These are phyloP conservation scores for Dimargaris cristalligena DNA, from an alignment of 192 early-diverging fungal genomes.

Conservation along the genomic window DNA sequence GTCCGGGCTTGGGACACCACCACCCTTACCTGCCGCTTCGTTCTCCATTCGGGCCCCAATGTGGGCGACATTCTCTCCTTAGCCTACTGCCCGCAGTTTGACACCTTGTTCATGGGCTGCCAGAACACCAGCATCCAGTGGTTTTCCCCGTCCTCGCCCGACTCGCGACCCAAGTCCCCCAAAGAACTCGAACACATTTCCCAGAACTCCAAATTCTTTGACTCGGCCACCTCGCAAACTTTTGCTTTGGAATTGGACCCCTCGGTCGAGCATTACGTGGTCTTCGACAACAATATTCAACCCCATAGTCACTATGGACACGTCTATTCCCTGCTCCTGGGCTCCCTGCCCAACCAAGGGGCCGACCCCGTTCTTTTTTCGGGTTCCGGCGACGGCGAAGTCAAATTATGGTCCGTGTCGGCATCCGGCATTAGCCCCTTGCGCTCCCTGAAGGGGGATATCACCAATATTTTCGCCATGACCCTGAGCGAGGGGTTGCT, in stretches of 20 bases:
- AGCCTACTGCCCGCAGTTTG: constrained; percentile 33
- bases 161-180: constrained; percentile 6
- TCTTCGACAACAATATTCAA: constrained; percentile 34
- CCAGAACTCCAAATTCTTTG: constrained; percentile 21
- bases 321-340: constrained; percentile 43
- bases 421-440: constrained; percentile 15
- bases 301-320: constrained; percentile 57
- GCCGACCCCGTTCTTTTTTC: constrained; percentile 17
- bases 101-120: constrained; percentile 48
- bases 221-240: constrained; percentile 13
- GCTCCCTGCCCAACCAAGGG: constrained; percentile 18
- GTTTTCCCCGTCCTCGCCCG: constrained; percentile 20
- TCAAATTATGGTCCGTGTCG: constrained; percentile 30
- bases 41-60: constrained; percentile 48
- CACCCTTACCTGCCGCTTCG: constrained; percentile 37
- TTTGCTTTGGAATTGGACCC: constrained; percentile 5
- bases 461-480: constrained; percentile 32
- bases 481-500: constrained; percentile 49
- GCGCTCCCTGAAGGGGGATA: constrained; percentile 19
- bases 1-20: constrained; percentile 52
- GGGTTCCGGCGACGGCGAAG: constrained; percentile 52
- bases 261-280: constrained; percentile 31
- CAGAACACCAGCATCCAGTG: constrained; percentile 62
- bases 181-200: constrained; percentile 14
- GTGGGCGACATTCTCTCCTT: constrained; percentile 53